A percentile compares a stretch with the other conserved stretches of the same genome.
phyloP scores from a whole-genome alignment of 2,329 filamentous ascomycete species.

The Colletotrichum spinosum region DNA sequence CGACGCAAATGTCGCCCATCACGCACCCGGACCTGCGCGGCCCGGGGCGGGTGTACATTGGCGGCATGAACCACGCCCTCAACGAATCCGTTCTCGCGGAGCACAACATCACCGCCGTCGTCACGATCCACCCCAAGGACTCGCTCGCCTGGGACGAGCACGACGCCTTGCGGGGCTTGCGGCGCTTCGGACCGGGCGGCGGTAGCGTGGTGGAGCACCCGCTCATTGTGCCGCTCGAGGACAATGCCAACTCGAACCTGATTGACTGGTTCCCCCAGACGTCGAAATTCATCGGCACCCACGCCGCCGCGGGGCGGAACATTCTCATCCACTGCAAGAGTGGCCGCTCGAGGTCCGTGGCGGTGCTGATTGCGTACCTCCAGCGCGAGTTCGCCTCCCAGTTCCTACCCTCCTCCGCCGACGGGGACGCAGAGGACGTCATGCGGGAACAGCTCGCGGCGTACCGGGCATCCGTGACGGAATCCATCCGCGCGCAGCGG shows the following conservation, averaged over 20 bases:
- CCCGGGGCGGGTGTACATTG: conserved; percentile 14
- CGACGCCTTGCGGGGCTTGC: background rate
- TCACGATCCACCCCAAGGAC: conserved; percentile 24
- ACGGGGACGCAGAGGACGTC: background rate
- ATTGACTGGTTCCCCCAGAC: conserved; percentile 19
- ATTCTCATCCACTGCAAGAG: conserved; percentile 25
- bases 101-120: conserved; percentile 6
- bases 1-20: conserved; percentile 17
- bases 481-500: conserved; percentile 7
- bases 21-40: conserved; percentile 10
- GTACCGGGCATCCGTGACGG: conserved; percentile 12
- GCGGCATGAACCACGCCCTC: conserved; percentile 26
- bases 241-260: conserved; percentile 26
- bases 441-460: background rate
- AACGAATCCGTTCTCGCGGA: conserved; percentile 9
- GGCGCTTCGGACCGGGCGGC: conserved; percentile 3
- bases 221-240: conserved; percentile 25
- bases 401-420: background rate
- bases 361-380: conserved; percentile 23
- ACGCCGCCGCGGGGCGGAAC: conserved; percentile 5
- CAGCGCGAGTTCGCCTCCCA: conserved; percentile 4
- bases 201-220: conserved; percentile 13
- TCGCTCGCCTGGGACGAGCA: conserved; percentile 19
- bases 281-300: conserved; percentile 1
- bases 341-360: conserved; percentile 20